phyloP scores from a whole-genome alignment of 306 rosid species.

The Quercus berberidifolia region DNA sequence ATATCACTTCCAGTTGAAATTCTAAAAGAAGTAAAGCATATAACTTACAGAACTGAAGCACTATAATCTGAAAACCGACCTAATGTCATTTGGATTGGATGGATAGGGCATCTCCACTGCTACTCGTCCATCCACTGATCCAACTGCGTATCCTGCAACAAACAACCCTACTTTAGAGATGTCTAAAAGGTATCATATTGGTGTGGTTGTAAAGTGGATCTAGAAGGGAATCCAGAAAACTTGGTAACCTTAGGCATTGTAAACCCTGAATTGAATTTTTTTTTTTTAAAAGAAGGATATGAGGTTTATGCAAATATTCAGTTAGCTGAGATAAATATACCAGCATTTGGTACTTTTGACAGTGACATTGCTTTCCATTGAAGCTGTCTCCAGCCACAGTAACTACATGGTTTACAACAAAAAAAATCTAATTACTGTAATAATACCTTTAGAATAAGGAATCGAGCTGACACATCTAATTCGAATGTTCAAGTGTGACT shows the following conservation, averaged over 20 bases:
- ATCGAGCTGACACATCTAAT: slow-evolving; percentile 60
- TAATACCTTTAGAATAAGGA: slow-evolving; percentile 64
- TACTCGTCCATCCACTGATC: slow-evolving; percentile 92
- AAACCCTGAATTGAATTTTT: not conserved
- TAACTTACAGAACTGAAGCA: not conserved
- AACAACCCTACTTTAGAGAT: slow-evolving; percentile 5
- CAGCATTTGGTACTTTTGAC: not conserved
- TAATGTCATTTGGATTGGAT: slow-evolving; percentile 48
- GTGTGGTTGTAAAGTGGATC: not conserved
- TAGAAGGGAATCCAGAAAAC: not conserved
- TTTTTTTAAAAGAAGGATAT: not conserved
- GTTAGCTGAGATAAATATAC: not conserved
- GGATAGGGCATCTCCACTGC: slow-evolving; percentile 57
- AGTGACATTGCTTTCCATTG: slow-evolving; percentile 5
- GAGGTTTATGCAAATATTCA: not conserved
- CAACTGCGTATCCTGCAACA: slow-evolving; percentile 77
- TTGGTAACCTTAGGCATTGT: not conserved
- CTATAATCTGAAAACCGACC: slow-evolving; percentile 42
- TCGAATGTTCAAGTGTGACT: slow-evolving; percentile 45
- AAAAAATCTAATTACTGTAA: not conserved
- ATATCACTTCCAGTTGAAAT: not conserved
- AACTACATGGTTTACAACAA: not conserved
- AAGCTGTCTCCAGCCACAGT: slow-evolving; percentile 10
- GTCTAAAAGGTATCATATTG: not conserved
- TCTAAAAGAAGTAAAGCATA: not conserved